These are phyloP conservation scores for Carex parvula DNA, from an alignment of 176 grass and related monocot species.

Conservation along the genomic window DNA sequence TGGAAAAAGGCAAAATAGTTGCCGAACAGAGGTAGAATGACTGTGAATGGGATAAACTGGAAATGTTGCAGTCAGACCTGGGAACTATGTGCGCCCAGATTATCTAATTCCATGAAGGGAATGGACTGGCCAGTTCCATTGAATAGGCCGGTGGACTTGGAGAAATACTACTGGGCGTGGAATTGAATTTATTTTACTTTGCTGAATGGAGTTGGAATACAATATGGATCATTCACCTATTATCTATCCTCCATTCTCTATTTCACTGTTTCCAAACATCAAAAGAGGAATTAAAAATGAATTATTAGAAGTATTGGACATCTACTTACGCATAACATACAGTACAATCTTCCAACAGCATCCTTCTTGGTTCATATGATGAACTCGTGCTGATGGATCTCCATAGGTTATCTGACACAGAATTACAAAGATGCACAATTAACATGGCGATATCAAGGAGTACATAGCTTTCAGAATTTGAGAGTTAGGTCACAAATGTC, in stretches of 20 bases:
- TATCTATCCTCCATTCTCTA: background rate
- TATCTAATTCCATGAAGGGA: background rate
- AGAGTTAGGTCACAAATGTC: conserved; percentile 8
- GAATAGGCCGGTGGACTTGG: background rate
- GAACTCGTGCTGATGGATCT: conserved; percentile 72
- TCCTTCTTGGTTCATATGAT: conserved; percentile 74
- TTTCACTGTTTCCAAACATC: background rate
- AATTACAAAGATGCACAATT: conserved; percentile 27
- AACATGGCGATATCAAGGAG: conserved; percentile 1
- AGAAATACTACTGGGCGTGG: background rate
- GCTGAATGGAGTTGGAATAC: background rate
- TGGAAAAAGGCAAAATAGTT: background rate
- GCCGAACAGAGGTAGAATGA: background rate
- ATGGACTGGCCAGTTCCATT: background rate
- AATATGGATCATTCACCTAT: background rate
- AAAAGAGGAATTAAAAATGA: background rate
- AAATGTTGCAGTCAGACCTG: background rate
- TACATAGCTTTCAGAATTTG: conserved; percentile 17
- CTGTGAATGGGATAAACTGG: background rate
- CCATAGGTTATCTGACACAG: conserved; percentile 90
- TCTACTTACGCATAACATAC: conserved; percentile 77
- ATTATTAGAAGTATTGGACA: background rate
- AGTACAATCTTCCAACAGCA: conserved; percentile 75
- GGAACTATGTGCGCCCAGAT: background rate
- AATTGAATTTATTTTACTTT: background rate